Base-by-base conservation (phyloP, 257 asterid genomes). In the Nicotiana noctiflora region DNA sequence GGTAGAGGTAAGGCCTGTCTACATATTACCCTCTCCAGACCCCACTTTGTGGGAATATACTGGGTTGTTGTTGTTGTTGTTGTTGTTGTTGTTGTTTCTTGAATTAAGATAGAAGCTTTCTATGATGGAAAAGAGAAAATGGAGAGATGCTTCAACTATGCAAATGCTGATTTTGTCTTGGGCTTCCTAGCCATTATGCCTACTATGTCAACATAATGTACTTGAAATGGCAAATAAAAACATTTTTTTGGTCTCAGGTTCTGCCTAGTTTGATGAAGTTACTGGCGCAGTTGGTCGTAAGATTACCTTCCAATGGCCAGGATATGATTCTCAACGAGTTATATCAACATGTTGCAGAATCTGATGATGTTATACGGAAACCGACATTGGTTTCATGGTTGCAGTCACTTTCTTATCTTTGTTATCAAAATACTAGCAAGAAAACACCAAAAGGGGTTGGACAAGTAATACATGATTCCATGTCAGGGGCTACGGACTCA, bases 361-460 rank as follows among this genome's bases (percentile, higher is more conserved):
- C 95, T 37, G 98, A 93, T 55, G 98, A 93, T 90, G 97, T 93
- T 65, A 88, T 89, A 62, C 75, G 98, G 81, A 93, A 93, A 85
- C 94, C 95, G 11, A 86, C 95, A 15, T 75, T 93, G 80, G 90
- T 93, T 85, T 91, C 95, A 4, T 93, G 98, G 98, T 87, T 91
- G 81, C 98, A 93, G 86, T 91, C 98, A 74, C 76, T 93, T 82
- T 88, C 97, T 75, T 93, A 89, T 86, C 86, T 93, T 76, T 91
- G 93, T 81, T 85, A 92, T 83, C 91, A 87, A 82, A 87, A 75
- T 74, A 70, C 86, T 8, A 68, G 74, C 37, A 84, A 60, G 81
- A 82, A 68, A 49, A 52, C 56, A 23, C 53, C 85, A 23, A 34
- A 34, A 75, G 75, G 46, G 60, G 29, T 70, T 60, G 53, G 32